Base-by-base conservation (phyloP, 2,329 filamentous ascomycete species). In the Lasiodiplodia sp. region DNA sequence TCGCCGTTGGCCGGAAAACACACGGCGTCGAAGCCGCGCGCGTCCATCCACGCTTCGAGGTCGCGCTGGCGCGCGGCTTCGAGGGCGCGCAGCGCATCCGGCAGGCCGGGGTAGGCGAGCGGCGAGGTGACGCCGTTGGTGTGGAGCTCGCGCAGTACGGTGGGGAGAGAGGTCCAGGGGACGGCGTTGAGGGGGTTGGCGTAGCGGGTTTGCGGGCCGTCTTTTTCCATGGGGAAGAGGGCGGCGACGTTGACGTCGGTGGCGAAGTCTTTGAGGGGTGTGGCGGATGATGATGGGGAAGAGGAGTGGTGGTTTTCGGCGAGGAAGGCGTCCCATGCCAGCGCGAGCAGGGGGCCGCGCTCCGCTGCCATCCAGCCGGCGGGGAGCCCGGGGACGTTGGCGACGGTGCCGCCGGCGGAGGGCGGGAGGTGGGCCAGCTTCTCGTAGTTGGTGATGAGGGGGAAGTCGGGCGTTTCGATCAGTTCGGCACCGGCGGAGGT, bases 291-390 rank as follows among this genome's bases (percentile, higher is more conserved):
- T 28, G 28, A 7, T 1, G 28, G 5, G 28, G 28, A 28, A 1
- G 28, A 1, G 28, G 28, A 28, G 28, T 1, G 1, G 28, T 28
- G 28, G 28, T 28, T 28, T 28, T 28, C 28, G 28, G 28, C 28
- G 5, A 87, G 76, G 65, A 87, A 87, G 55, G 84, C 81, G 67
- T 87, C 81, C 85, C 86, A 87, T 0, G 82, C 80, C 70, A 83
- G 82, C 1, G 85, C 83, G 2, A 86, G 82, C 1, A 87, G 76
- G n/a, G 81, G 75, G 23, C 83, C 79, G 67, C 84, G 79, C 71
- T 87, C 85, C 31, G 81, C 79, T 60, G 73, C 75, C 49, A 83
- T 81, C 84, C 84, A 87, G 67, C 81, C 78, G 1, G 79, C 76
- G 1, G 83, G 81, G 37, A 82, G 78, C 5, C 80, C 77, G 0